Evolutionary conservation across 257 asterid genomes (phyloP).

Genomic region (Nicotiana knightiana): DNA sequence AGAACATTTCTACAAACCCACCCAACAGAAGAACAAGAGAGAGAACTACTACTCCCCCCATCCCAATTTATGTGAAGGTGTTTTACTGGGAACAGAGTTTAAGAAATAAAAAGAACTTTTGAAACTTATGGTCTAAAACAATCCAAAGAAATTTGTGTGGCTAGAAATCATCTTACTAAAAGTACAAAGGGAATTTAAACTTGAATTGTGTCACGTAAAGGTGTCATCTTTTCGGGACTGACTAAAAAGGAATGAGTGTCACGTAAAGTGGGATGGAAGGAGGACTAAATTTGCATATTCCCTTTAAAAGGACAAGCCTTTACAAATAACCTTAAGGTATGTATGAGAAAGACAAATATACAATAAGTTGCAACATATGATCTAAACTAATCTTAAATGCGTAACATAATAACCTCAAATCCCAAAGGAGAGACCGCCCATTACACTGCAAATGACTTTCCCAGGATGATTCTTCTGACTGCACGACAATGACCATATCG

Average conservation of each 20-base stretch:
- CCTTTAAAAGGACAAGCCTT: background rate
- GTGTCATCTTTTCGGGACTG: too few relatives aligned
- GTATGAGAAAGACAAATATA: background rate
- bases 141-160: too few relatives aligned
- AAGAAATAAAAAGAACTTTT: too few relatives aligned
- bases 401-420: slow-evolving; percentile 56
- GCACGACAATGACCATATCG: slow-evolving; percentile 96
- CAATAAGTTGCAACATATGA: background rate
- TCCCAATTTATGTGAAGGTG: too few relatives aligned
- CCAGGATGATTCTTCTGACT: slow-evolving; percentile 92
- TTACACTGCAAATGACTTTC: slow-evolving; percentile 98
- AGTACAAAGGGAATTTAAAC: too few relatives aligned
- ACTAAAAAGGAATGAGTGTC: too few relatives aligned
- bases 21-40: background rate
- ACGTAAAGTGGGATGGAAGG: too few relatives aligned
- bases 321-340: background rate
- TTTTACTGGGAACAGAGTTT: too few relatives aligned
- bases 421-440: slow-evolving; percentile 75
- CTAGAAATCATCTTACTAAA: too few relatives aligned
- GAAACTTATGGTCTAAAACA: too few relatives aligned
- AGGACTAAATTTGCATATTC: background rate
- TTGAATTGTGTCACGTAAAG: too few relatives aligned
- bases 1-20: background rate
- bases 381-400: background rate
- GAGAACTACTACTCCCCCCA: background rate